Conservation (phyloP, 495 filamentous ascomycete species). For the Penicillium arizonense region DNA sequence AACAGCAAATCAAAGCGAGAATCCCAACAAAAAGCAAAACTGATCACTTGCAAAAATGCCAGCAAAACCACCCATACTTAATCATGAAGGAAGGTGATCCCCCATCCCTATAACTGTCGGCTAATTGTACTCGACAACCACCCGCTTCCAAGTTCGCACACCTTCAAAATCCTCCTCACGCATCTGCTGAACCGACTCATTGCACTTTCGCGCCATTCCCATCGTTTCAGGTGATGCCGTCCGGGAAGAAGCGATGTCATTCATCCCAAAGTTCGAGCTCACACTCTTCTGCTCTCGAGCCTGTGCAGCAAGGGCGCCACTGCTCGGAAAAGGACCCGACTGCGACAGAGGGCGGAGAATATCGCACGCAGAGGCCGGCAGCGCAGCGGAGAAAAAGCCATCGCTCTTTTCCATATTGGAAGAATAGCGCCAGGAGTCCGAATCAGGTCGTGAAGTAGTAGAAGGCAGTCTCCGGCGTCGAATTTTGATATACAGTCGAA, state of each 20-base stretch:
- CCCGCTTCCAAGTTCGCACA: slow-evolving; percentile 31
- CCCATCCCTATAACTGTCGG: too few species aligned
- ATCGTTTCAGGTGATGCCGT: not conserved
- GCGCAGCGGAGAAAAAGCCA: not conserved
- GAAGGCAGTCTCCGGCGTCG: not conserved
- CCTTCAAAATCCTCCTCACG: slow-evolving; percentile 32
- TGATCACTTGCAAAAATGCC: not conserved
- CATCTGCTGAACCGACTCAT: slow-evolving; percentile 27
- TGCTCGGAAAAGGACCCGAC: slow-evolving; percentile 28
- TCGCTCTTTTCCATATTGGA: slow-evolving; percentile 21
- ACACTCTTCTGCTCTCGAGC: slow-evolving; percentile 14
- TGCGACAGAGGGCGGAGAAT: slow-evolving; percentile 37
- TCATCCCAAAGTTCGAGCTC: not conserved
- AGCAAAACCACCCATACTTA: slow-evolving; percentile 1
- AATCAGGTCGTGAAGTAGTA: not conserved
- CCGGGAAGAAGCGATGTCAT: not conserved
- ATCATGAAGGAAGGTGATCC: slow-evolving; percentile 1
- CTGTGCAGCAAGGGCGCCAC: slow-evolving; percentile 23
- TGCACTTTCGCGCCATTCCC: slow-evolving; percentile 21
- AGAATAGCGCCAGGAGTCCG: not conserved
- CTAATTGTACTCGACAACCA: slow-evolving; percentile 39
- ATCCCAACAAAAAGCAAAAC: too few species aligned
- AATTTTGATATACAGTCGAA: not conserved
- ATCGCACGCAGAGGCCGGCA: slow-evolving; percentile 32
- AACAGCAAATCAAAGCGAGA: too few species aligned